Evolutionary conservation across 2,329 filamentous ascomycete genomes (phyloP), one percentile per base, ranked within the genome.

Genomic region (Penicillium sp.): DNA sequence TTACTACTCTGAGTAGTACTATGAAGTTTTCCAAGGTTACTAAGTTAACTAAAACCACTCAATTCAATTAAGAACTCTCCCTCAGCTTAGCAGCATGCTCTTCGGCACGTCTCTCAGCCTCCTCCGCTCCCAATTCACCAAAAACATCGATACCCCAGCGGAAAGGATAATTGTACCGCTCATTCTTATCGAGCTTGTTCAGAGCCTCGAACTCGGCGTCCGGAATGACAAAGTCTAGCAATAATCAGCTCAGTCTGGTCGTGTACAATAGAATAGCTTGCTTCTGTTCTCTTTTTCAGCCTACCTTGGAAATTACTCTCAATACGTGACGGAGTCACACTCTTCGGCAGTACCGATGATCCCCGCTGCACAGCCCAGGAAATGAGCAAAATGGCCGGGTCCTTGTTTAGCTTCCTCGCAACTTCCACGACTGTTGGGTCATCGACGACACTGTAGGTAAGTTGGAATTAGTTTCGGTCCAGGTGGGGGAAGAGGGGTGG

Each of bases 381-480:
- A 52, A 85, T 77, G 6, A 85, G 71, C 6, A 85, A 66, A 56
- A 82, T 78, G 1, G 81, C 81, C 2, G 81, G 79, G n/a, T 87
- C 79, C 64, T 80, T 81, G 28, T 83, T 80, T 31, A 83, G 77
- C 65, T 85, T 83, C 75, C 83, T 84, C 67, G 86, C 80, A 5
- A 88, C 83, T 48, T 89, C 75, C 66, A 83, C 78, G 16, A 86
- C 75, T 7, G 84, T 77, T 0, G 83, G 80, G 69, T 85, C 85
- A 43, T 86, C 83, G 52, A 81, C 80, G 63, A 88, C 77, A 58
- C 88, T 77, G 53, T 37, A 21, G 16, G 31, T 46, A 33, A 37
- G 9, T n/a, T 19, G n/a, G 10, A 10, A 13, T 66, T 39, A 66
- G 59, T 49, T 21, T n/a, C 18, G 7, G 23, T 24, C 5, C 34